A percentile compares a stretch with the other conserved stretches of the same genome.
These are phyloP conservation scores for Phialocephala sp. DNA, from an alignment of 2,329 filamentous ascomycete species.

Conservation along the genomic window DNA sequence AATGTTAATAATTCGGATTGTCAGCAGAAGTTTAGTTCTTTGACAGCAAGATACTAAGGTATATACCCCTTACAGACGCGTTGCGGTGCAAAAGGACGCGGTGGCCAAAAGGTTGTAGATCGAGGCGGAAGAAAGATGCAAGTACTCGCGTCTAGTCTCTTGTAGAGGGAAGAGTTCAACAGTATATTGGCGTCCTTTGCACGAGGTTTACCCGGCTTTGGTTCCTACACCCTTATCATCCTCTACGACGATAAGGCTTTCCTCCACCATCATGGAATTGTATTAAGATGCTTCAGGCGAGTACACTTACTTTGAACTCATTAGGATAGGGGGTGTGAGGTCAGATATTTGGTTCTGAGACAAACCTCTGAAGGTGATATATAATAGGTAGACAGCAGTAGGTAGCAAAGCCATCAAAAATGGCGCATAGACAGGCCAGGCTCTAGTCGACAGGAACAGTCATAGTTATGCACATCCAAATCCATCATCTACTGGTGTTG, in stretches of 20 bases:
- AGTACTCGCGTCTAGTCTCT: background rate
- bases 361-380: background rate
- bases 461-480: background rate
- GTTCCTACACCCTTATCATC: background rate
- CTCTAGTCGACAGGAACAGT: background rate
- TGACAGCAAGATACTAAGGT: background rate
- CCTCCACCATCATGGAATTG: background rate
- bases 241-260: background rate
- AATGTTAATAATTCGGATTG: background rate
- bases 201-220: background rate
- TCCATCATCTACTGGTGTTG: background rate
- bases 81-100: background rate
- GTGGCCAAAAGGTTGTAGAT: background rate
- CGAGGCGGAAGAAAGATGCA: background rate
- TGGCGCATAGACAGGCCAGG: background rate
- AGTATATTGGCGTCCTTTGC: background rate
- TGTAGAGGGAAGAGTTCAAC: background rate
- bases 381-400: background rate
- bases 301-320: background rate
- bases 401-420: background rate
- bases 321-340: background rate
- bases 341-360: background rate
- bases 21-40: background rate
- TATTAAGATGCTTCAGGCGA: background rate
- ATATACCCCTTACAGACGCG: background rate